Conservation (phyloP, 495 filamentous ascomycete genomes). For the Haplographium delicatum region DNA sequence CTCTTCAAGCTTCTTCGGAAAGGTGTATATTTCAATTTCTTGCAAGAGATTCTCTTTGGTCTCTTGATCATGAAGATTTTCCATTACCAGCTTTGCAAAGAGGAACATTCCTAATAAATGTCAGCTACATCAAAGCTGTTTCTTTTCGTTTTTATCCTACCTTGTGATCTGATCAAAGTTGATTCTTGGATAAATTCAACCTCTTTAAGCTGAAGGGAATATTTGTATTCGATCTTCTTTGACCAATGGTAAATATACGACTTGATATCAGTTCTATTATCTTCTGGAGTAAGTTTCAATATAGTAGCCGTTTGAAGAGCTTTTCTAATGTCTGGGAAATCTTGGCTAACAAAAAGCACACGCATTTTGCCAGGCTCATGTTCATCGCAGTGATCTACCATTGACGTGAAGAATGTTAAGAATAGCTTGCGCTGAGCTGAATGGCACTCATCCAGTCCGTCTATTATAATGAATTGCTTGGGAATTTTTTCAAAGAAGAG, state of each 20-base stretch:
- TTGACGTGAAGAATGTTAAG: slow-evolving; percentile 24
- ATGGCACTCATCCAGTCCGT: slow-evolving; percentile 41
- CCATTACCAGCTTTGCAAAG: slow-evolving; percentile 38
- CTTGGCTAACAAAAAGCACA: slow-evolving; percentile 37
- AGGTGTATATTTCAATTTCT: slow-evolving; percentile 11
- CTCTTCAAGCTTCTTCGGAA: neutral
- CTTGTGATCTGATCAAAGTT: slow-evolving; percentile 8
- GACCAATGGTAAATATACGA: slow-evolving; percentile 24
- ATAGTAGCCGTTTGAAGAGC: slow-evolving; percentile 24
- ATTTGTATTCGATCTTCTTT: slow-evolving; percentile 24
- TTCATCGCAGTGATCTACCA: slow-evolving; percentile 26
- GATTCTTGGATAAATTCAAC: slow-evolving; percentile 16
- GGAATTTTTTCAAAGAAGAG: slow-evolving; percentile 24
- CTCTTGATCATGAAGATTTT: slow-evolving; percentile 33
- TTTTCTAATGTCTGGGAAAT: slow-evolving; percentile 28
- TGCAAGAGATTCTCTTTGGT: slow-evolving; percentile 22
- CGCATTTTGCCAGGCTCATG: slow-evolving; percentile 28
- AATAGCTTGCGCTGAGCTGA: slow-evolving; percentile 23
- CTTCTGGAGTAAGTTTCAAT: slow-evolving; percentile 19
- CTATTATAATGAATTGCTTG: slow-evolving; percentile 35
- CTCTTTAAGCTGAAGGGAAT: slow-evolving; percentile 19
- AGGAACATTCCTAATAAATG: slow-evolving; percentile 43
- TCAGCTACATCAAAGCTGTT: neutral
- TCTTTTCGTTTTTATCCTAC: neutral
- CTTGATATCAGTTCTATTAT: slow-evolving; percentile 30